Conservation (phyloP, 805 yeast species). For the Candida schatavii region DNA sequence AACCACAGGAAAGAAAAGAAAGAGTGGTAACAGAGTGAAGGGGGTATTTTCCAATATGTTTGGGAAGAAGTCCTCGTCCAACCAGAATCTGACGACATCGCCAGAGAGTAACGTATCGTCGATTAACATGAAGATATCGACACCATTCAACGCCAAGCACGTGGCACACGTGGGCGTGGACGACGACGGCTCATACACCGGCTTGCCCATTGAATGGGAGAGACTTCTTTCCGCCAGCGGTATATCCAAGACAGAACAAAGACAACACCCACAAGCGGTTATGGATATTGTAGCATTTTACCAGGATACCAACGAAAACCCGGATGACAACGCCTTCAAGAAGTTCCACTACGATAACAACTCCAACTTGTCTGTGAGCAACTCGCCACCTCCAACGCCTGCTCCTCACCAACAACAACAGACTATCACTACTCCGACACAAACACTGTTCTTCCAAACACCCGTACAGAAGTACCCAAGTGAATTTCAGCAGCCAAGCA, state of each 20-base stretch:
- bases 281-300: slow-evolving; percentile 87
- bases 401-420: slow-evolving; percentile 11
- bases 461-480: slow-evolving; percentile 3
- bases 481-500: slow-evolving; percentile 7
- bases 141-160: slow-evolving; percentile 87
- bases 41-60: slow-evolving; percentile 59
- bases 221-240: slow-evolving; percentile 78
- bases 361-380: slow-evolving; percentile 1
- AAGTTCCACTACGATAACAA: slow-evolving; percentile 34
- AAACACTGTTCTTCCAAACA: slow-evolving; percentile 16
- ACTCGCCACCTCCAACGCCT: slow-evolving; percentile 27
- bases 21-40: slow-evolving; percentile 51
- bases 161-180: slow-evolving; percentile 94
- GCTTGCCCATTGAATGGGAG: slow-evolving; percentile 93
- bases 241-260: slow-evolving; percentile 82
- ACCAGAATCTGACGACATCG: slow-evolving; percentile 10
- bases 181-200: slow-evolving; percentile 82
- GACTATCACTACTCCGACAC: slow-evolving; percentile 28
- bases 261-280: slow-evolving; percentile 90
- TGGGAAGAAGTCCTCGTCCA: slow-evolving; percentile 25
- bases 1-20: slow-evolving; percentile 22
- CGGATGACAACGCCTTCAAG: slow-evolving; percentile 43
- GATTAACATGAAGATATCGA: slow-evolving; percentile 63
- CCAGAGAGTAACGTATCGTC: slow-evolving; percentile 10
- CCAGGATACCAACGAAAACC: slow-evolving; percentile 51